Base-by-base conservation (phyloP, 768 basidiomycete genomes). In the Cytidiella melzeri region DNA sequence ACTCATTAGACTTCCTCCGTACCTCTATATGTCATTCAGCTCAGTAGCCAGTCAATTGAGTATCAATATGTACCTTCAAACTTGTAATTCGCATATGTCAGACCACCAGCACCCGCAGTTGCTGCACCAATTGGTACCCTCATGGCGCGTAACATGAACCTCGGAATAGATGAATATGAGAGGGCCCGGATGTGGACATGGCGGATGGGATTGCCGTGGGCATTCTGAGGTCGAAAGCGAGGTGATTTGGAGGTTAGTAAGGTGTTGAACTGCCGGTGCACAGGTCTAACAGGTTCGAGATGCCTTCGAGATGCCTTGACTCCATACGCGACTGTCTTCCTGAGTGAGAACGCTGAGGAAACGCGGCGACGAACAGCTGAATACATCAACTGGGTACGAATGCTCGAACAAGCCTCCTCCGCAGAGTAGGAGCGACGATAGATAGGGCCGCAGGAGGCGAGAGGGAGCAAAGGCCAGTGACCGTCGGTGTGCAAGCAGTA, bases 71-170 rank as follows among this genome's bases (percentile, higher is more conserved):
- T 53, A 92, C 94, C 91, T 73, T 98, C 94, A 59, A 95, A 84
- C 70, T 93, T 93, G 73, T 95, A 95, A 65, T 95, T 93, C 19
- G 92, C 94, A 68, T 96, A 98, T 4, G 90, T 91, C 49, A 95
- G 70, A 0, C 91, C 85, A 9, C 94, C 94, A 0, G 87, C 93
- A 3, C 94, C 94, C 21, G 94, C 79, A 1, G 91, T 91, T 28
- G 84, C 87, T 5, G 87, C 92, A 13, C 91, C 92, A 51, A 92
- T 76, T 23, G 93, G 93, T 1, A 96, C 82, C 44, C 87, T 75
- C 60, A 96, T 92, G 0, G 92, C 92, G 40, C 91, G 77, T 0
- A 85, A 82, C 40, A 95, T 80, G 55, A 95, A 88, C 55, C 83
- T 74, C n/a, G 93, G 93, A 53, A 96, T 86, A 9, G 91, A 86